Base-by-base conservation (phyloP, 2,329 filamentous ascomycete genomes). In the Ophiostoma pallidulum region DNA sequence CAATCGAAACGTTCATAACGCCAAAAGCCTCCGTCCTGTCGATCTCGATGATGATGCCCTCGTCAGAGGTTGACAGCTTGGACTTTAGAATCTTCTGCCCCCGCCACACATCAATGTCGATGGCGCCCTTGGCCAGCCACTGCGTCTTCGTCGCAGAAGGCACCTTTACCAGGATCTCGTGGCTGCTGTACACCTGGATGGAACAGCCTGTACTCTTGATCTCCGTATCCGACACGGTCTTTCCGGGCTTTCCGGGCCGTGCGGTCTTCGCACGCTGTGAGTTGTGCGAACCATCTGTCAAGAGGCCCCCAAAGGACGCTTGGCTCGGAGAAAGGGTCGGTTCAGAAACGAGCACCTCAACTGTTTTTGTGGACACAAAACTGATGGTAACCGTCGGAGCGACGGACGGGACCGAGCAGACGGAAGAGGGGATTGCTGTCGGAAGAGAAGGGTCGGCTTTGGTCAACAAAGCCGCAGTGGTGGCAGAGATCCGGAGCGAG, bases 111-210 rank as follows among this genome's bases (percentile, higher is more conserved):
- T 74, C 70, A 45, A 82, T 70, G 44, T 69, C 66, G 51, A 82
- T 70, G 28, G 77, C 77, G 28, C 75, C 71, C 56, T 71, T 76
- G 4, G 70, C 66, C 39, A 79, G 66, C 76, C 77, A 81, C 22
- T 64, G 65, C 38, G 67, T 68, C 60, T 72, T 80, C 56, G 66
- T 72, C 39, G 59, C 64, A 41, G 66, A 62, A 3, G 75, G 71
- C 12, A 81, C 71, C 43, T 68, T 72, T 43, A 81, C 68, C 43
- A 79, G 59, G 26, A 81, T 71, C 50, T 76, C 70, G 47, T 72
- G 70, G 46, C 66, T 64, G 48, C 71, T 67, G 50, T 67, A 57
- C 13, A 70, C 56, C 47, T 72, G 65, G 12, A 68, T 72, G 2
- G 67, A 67, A 58, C 72, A 77, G n/a, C 68, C 54, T 6, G 60